Evolutionary conservation across 2,329 filamentous ascomycete species (phyloP).

Genomic region (Didymella arachidicola): DNA sequence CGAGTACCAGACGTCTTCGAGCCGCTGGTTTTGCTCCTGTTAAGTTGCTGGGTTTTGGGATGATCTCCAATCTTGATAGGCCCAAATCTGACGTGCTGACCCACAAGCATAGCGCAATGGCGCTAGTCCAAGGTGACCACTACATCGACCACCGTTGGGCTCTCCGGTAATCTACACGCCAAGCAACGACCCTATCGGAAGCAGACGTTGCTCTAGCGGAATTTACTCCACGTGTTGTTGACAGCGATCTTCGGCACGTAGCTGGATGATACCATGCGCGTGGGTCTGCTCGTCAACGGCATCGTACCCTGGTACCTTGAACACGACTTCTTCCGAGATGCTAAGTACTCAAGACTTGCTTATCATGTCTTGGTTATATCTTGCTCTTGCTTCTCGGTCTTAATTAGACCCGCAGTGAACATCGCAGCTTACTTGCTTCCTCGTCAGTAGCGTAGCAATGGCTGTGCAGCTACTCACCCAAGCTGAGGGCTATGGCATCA

Average conservation of each 20-base stretch:
- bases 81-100: conserved; percentile 19
- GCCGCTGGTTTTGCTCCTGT: background rate
- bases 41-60: background rate
- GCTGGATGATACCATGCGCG: conserved; percentile 20
- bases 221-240: conserved; percentile 4
- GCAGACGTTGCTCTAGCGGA: background rate
- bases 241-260: conserved; percentile 11
- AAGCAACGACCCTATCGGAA: background rate
- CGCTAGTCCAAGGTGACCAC: conserved; percentile 8
- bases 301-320: background rate
- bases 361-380: background rate
- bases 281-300: conserved; percentile 21
- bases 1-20: background rate
- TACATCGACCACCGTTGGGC: background rate
- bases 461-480: conserved; percentile 23
- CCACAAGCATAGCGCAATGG: conserved; percentile 22
- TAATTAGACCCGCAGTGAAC: background rate
- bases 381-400: background rate
- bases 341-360: conserved; percentile 10
- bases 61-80: background rate
- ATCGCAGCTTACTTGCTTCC: background rate
- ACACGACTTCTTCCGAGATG: background rate
- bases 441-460: conserved; percentile 5
- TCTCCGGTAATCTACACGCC: background rate
- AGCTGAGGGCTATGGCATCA: conserved; percentile 26